Evolutionary conservation across 2,329 filamentous ascomycete species (phyloP).

Genomic region (Lojkania enalia): DNA sequence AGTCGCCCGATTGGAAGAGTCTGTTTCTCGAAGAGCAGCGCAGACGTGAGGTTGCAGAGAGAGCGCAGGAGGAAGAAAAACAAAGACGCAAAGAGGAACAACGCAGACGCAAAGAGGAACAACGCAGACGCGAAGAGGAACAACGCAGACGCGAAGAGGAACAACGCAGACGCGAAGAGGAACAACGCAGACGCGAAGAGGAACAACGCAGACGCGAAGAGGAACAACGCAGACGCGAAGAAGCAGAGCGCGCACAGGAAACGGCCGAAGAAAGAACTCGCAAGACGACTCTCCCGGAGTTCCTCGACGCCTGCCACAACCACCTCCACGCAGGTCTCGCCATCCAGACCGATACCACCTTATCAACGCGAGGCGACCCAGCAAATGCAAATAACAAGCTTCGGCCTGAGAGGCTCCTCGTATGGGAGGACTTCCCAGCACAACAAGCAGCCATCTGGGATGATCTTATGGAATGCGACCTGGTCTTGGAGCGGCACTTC

Average conservation of each 20-base stretch:
- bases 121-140: too few species aligned
- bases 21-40: constrained; percentile 6
- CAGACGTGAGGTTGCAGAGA: constrained; percentile 3
- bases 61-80: constrained; percentile 4
- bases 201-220: constrained; percentile 18
- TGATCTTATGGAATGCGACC: constrained; percentile 16
- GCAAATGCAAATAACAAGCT: constrained; percentile 26
- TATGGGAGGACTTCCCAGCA: constrained; percentile 20
- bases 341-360: constrained; percentile 15
- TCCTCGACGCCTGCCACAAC: constrained; percentile 21
- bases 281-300: constrained; percentile 22
- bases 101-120: too few species aligned
- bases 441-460: constrained; percentile 22
- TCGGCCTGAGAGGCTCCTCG: constrained; percentile 14
- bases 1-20: constrained; percentile 7
- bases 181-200: constrained; percentile 12
- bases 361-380: constrained; percentile 20
- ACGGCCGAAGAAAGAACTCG: constrained; percentile 13
- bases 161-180: too few species aligned
- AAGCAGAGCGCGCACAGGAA: constrained; percentile 9
- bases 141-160: too few species aligned
- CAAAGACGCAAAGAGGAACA: too few species aligned
- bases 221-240: constrained; percentile 8
- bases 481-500: constrained; percentile 19
- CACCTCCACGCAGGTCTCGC: constrained; percentile 16